Conservation (phyloP, 2,329 filamentous ascomycete species). For the Grosmannia penicillata region DNA sequence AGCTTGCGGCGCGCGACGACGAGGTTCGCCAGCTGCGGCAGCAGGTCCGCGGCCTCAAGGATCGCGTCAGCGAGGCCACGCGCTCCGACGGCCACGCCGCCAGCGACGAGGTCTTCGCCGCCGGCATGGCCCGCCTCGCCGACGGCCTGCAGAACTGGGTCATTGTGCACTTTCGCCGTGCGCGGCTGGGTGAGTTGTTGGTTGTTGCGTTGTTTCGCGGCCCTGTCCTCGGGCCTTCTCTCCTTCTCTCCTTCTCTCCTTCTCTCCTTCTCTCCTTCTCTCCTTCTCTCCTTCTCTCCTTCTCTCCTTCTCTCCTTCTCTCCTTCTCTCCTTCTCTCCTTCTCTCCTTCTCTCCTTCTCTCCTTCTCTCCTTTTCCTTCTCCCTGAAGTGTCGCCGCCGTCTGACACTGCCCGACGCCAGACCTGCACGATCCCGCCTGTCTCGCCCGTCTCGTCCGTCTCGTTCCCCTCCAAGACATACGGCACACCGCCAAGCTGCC, state of each 20-base stretch:
- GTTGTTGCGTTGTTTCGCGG: too few relatives aligned
- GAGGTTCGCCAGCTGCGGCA: constrained; percentile 23
- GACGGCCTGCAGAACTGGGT: constrained; percentile 64
- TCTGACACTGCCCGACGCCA: too few relatives aligned
- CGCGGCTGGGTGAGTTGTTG: constrained; percentile 34
- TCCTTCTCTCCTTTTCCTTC: not conserved
- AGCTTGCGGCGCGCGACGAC: not conserved
- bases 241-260: not conserved
- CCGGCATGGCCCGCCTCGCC: constrained; percentile 44
- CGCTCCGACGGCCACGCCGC: constrained; percentile 46
- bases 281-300: not conserved
- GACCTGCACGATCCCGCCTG: not conserved
- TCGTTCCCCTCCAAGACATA: constrained; percentile 45
- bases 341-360: not conserved
- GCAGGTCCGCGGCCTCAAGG: constrained; percentile 54
- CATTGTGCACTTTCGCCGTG: constrained; percentile 51
- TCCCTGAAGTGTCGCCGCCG: not conserved
- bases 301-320: not conserved
- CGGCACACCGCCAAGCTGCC: constrained; percentile 41
- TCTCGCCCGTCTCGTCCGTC: constrained; percentile 23
- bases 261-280: not conserved
- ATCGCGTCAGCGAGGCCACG: constrained; percentile 55
- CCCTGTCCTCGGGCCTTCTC: not conserved
- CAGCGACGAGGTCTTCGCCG: constrained; percentile 52
- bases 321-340: not conserved